A percentile compares a stretch with the other conserved stretches of the same genome.
These are phyloP conservation scores for Russula earlei DNA, from an alignment of 768 basidiomycete species.

Conservation along the genomic window DNA sequence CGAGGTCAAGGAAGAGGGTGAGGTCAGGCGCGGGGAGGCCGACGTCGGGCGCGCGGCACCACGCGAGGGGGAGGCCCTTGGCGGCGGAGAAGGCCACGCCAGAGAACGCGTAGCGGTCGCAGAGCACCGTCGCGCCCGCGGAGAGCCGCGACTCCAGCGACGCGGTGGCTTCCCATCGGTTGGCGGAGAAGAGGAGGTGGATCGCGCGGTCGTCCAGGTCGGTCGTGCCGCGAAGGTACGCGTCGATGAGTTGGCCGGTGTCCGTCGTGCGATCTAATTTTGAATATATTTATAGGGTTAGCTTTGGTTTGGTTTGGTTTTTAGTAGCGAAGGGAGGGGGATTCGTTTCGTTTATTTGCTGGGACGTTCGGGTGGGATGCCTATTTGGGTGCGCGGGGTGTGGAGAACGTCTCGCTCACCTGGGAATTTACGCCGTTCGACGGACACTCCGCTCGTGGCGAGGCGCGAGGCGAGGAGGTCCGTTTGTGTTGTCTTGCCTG, in stretches of 20 bases:
- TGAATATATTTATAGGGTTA: too few relatives aligned
- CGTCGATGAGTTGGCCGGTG: conserved; percentile 89
- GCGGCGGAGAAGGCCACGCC: conserved; percentile 82
- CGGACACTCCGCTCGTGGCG: conserved; percentile 34
- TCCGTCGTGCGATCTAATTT: conserved; percentile 75
- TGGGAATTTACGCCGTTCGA: conserved; percentile 76
- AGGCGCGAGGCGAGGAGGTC: conserved; percentile 49
- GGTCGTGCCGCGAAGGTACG: conserved; percentile 73
- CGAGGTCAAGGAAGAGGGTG: conserved; percentile 77
- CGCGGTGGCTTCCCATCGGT: conserved; percentile 92
- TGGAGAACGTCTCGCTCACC: conserved; percentile 38
- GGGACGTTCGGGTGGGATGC: too few relatives aligned
- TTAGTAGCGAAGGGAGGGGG: too few relatives aligned
- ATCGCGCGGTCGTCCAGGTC: conserved; percentile 89
- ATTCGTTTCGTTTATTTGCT: too few relatives aligned
- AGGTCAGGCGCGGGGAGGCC: conserved; percentile 85
- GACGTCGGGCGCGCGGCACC: conserved; percentile 83
- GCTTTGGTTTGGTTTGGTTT: too few relatives aligned
- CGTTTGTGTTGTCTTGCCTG: conserved; percentile 90
- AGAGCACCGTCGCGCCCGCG: conserved; percentile 65
- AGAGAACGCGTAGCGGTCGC: conserved; percentile 94
- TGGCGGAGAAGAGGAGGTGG: conserved; percentile 92
- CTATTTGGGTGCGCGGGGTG: too few relatives aligned
- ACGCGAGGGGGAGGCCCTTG: conserved; percentile 62
- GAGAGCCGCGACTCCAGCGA: conserved; percentile 52